A percentile compares a stretch with the other conserved stretches of the same genome.
Conservation (phyloP, 2,329 filamentous ascomycete genomes). For the Fusarium annulatum region DNA sequence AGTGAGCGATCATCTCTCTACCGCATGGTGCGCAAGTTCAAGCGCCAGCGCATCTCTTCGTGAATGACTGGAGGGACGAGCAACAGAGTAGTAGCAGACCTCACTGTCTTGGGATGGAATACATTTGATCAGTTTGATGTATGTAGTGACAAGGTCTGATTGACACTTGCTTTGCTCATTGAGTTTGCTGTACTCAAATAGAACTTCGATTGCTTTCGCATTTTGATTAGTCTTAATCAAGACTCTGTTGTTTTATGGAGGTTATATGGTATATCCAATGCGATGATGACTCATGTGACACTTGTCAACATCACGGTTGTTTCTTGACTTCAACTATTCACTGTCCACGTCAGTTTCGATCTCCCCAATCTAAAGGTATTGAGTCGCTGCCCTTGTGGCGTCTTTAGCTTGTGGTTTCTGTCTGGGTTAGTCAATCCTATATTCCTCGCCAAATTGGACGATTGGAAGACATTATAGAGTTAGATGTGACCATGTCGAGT, state of each 20-base stretch:
- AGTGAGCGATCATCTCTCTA: constrained; percentile 18
- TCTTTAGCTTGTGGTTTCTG: background rate
- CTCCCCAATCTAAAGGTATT: background rate
- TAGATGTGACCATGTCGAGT: background rate
- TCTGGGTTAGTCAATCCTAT: background rate
- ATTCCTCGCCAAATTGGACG: background rate
- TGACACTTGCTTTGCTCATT: background rate
- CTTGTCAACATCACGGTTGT: background rate
- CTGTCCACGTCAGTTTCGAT: background rate
- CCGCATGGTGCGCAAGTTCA: constrained; percentile 27
- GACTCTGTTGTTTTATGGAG: too few relatives aligned
- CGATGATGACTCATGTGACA: background rate
- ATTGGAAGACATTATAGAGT: too few relatives aligned
- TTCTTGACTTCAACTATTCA: background rate
- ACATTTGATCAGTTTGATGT: constrained; percentile 1
- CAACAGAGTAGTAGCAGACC: background rate
- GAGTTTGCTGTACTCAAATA: background rate
- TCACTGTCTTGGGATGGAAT: background rate
- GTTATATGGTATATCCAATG: background rate
- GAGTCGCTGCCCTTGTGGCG: background rate
- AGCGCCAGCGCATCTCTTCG: constrained; percentile 17
- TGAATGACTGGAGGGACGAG: background rate
- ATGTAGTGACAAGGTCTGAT: background rate
- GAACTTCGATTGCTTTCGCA: background rate
- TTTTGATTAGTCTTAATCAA: background rate